phyloP scores from a whole-genome alignment of 306 rosid genomes.

The Prunus fruticosa region DNA sequence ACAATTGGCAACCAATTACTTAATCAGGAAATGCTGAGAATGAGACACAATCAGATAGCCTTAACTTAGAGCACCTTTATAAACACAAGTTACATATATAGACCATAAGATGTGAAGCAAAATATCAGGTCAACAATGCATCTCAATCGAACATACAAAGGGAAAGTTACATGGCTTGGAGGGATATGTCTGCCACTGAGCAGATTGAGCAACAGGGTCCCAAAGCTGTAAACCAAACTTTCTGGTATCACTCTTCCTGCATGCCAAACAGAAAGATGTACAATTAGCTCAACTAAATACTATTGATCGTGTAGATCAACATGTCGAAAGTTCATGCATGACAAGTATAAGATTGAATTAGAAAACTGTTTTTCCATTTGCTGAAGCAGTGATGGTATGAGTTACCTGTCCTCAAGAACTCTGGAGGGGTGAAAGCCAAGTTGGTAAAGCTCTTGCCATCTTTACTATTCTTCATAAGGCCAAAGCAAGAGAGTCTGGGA shows the following conservation, averaged over 20 bases:
- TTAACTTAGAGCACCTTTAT: background rate
- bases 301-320: background rate
- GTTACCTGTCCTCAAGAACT: constrained; percentile 80
- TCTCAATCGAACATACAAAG: constrained; percentile 14
- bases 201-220: constrained; percentile 79
- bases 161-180: constrained; percentile 65
- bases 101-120: background rate
- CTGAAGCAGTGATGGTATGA: background rate
- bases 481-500: constrained; percentile 94
- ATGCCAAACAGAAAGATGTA: constrained; percentile 18
- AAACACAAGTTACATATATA: background rate
- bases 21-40: background rate
- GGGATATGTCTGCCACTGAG: constrained; percentile 86
- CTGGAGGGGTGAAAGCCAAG: constrained; percentile 92
- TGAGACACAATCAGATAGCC: background rate
- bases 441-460: constrained; percentile 85
- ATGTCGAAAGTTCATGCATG: background rate
- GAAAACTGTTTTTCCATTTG: constrained; percentile 1
- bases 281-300: constrained; percentile 8
- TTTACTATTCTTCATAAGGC: constrained; percentile 93
- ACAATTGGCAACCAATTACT: too few relatives aligned
- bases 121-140: constrained; percentile 10
- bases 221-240: constrained; percentile 79
- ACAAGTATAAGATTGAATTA: background rate
- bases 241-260: constrained; percentile 73